A percentile compares a stretch with the other conserved stretches of the same genome.
Evolutionary conservation across 1,284 basidiomycete genomes (phyloP).

Genomic region (Mycosarcoma mackinlayi): DNA sequence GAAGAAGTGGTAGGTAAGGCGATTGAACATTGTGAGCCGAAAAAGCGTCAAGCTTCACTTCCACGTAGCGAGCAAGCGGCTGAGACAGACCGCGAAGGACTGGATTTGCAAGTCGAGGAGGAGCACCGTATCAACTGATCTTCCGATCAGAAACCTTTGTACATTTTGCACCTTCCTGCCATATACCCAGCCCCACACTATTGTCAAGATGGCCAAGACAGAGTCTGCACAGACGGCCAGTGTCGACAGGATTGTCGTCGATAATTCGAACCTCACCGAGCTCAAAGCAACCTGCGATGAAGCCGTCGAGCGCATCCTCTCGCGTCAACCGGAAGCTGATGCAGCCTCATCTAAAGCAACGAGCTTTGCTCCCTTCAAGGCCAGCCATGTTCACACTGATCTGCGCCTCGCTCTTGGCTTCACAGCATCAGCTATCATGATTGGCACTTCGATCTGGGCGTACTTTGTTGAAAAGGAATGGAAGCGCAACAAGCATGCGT

Average conservation of each 20-base stretch:
- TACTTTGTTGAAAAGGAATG: conserved; percentile 65
- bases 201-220: conserved; percentile 16
- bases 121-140: too few species aligned
- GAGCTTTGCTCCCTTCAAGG: conserved; percentile 55
- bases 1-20: too few species aligned
- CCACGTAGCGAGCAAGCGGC: conserved; percentile 8
- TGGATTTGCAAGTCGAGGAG: too few species aligned
- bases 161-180: too few species aligned
- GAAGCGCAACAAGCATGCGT: conserved; percentile 56
- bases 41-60: background rate
- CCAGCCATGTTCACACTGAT: conserved; percentile 60
- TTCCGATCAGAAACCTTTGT: too few species aligned
- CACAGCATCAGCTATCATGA: conserved; percentile 58
- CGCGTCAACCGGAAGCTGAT: conserved; percentile 32
- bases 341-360: conserved; percentile 11
- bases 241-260: conserved; percentile 54
- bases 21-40: background rate
- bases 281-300: conserved; percentile 64
- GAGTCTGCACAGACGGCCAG: background rate
- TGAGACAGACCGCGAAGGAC: too few species aligned
- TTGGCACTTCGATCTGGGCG: conserved; percentile 56
- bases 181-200: background rate
- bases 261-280: conserved; percentile 58
- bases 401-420: conserved; percentile 55
- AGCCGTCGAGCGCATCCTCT: conserved; percentile 55